Conservation (phyloP, 805 yeast genomes). For the Lachancea dasiensis region DNA sequence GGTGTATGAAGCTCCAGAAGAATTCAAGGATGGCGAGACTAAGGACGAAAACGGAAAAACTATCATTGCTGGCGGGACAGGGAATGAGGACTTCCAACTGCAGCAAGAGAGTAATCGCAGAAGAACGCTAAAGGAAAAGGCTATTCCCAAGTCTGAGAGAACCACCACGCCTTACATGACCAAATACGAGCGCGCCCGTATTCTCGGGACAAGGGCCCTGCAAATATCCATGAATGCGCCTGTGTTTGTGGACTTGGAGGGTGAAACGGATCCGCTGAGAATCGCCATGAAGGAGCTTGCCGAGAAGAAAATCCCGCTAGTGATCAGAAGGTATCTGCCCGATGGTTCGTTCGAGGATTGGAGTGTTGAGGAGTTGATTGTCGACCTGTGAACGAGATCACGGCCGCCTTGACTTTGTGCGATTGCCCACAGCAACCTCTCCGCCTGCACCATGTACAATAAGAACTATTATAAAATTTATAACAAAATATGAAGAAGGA, state of each 20-base stretch:
- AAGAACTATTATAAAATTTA: background rate
- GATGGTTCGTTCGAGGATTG: slow-evolving; percentile 97
- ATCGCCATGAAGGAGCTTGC: slow-evolving; percentile 96
- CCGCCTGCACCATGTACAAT: slow-evolving; percentile 8
- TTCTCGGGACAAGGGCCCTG: slow-evolving; percentile 93
- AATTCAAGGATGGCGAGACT: slow-evolving; percentile 25
- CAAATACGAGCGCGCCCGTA: slow-evolving; percentile 96
- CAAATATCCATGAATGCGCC: slow-evolving; percentile 99
- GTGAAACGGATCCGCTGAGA: slow-evolving; percentile 97
- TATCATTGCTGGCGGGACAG: slow-evolving; percentile 63
- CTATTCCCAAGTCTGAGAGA: slow-evolving; percentile 83
- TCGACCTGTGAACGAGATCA: slow-evolving; percentile 49
- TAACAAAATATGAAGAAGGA: background rate
- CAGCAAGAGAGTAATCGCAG: slow-evolving; percentile 38
- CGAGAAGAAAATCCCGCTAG: slow-evolving; percentile 91
- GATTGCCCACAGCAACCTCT: too few relatives aligned
- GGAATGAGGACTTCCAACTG: slow-evolving; percentile 41
- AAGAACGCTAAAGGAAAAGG: slow-evolving; percentile 70
- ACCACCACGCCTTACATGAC: slow-evolving; percentile 99
- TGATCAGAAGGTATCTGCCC: slow-evolving; percentile 92
- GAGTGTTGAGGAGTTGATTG: slow-evolving; percentile 97
- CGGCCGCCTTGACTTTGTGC: background rate
- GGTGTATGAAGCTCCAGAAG: slow-evolving; percentile 36
- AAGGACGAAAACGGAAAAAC: slow-evolving; percentile 62
- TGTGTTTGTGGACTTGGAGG: slow-evolving; percentile 94